Conservation (phyloP, 2,329 filamentous ascomycete genomes). For the Fusarium brevicatenulatum region DNA sequence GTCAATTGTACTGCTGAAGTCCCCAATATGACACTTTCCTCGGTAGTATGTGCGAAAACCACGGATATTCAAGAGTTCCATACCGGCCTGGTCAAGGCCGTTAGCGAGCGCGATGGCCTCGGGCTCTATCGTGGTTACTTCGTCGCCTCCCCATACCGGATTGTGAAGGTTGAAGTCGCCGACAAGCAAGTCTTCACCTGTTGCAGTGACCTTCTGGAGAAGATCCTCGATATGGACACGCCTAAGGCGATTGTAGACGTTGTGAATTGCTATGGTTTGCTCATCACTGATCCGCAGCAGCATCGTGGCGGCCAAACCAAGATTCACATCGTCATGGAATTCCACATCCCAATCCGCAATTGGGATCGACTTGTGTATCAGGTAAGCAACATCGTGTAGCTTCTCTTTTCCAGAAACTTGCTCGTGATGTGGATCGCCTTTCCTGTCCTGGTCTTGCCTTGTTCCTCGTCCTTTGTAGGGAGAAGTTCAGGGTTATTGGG, state of each 20-base stretch:
- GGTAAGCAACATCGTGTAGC: background rate
- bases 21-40: background rate
- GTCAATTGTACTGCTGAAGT: background rate
- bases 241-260: background rate
- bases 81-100: background rate
- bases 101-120: background rate
- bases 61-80: background rate
- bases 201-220: background rate
- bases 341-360: background rate
- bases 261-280: background rate
- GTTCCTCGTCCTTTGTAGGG: fast-evolving
- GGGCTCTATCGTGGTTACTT: background rate
- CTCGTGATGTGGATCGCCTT: background rate
- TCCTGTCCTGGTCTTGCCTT: background rate
- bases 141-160: background rate
- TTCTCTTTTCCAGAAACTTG: background rate
- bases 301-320: background rate
- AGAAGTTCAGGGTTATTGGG: background rate
- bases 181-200: background rate
- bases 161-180: background rate
- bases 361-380: background rate
- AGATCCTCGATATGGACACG: background rate
- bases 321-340: background rate
- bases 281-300: background rate
- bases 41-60: background rate